These are phyloP conservation scores for Setomelanomma holmii DNA, from an alignment of 2,329 filamentous ascomycete genomes.

Conservation along the genomic window DNA sequence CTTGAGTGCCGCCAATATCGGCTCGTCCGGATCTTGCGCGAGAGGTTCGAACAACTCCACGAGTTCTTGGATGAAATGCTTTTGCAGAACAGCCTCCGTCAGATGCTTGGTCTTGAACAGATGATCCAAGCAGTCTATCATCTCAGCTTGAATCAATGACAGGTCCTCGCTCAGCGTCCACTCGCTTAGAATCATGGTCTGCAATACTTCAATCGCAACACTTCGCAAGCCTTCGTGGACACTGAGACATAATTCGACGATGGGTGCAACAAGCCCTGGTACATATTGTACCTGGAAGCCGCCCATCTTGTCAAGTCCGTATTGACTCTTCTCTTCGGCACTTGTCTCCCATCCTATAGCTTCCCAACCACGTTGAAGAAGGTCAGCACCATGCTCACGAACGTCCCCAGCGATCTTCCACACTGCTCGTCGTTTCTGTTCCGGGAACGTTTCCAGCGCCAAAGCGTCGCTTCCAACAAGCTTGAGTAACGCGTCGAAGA, in stretches of 20 bases:
- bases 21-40: constrained; percentile 70
- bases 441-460: constrained; percentile 92
- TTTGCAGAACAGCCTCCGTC: constrained; percentile 88
- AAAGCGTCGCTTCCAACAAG: constrained; percentile 88
- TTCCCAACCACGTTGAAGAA: constrained; percentile 88
- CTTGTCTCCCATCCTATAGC: constrained; percentile 96
- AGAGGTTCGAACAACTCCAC: constrained; percentile 80
- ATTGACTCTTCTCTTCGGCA: constrained; percentile 77
- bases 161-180: constrained; percentile 96
- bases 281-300: constrained; percentile 99
- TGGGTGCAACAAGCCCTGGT: constrained; percentile 85
- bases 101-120: constrained; percentile 89
- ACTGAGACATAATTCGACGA: constrained; percentile 92
- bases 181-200: constrained; percentile 98
- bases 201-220: constrained; percentile 90
- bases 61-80: constrained; percentile 88
- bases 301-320: constrained; percentile 83
- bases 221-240: constrained; percentile 89
- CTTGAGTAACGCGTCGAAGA: constrained; percentile 87
- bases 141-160: constrained; percentile 89
- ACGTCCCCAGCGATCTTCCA: constrained; percentile 99
- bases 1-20: constrained; percentile 76
- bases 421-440: constrained; percentile 93
- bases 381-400: constrained; percentile 84
- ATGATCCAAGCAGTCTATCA: constrained; percentile 90